Evolutionary conservation across 805 yeast genomes (phyloP).

Genomic region (Ogataea paraovalis): DNA sequence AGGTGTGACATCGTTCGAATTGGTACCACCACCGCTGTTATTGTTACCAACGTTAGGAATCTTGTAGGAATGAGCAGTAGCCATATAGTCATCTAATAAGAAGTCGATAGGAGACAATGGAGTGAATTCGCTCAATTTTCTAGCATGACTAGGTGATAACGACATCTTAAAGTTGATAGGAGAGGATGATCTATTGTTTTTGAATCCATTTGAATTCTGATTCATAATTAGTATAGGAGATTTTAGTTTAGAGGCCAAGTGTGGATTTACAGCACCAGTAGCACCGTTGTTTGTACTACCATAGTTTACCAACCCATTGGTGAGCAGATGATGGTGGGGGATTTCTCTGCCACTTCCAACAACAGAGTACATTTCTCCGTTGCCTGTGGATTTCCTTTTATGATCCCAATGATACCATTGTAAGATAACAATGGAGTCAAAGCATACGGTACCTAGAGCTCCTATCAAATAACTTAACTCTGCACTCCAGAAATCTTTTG

Average conservation of each 20-base stretch:
- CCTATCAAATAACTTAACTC: constrained; percentile 44
- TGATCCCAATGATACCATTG: constrained; percentile 38
- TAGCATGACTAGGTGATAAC: constrained; percentile 28
- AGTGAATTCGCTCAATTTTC: constrained; percentile 30
- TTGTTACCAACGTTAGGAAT: background rate
- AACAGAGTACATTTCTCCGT: constrained; percentile 1
- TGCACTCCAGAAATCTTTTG: constrained; percentile 37
- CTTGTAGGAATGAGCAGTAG: constrained; percentile 2
- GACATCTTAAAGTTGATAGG: constrained; percentile 23
- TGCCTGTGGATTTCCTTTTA: background rate
- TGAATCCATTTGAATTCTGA: background rate
- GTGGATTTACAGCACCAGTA: background rate
- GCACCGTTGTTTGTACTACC: background rate
- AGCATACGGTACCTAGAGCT: constrained; percentile 47
- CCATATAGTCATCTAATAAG: constrained; percentile 27
- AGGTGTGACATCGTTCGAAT: background rate
- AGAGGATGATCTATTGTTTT: constrained; percentile 2
- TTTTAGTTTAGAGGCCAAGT: background rate
- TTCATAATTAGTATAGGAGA: background rate
- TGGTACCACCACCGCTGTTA: background rate
- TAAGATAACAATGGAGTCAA: constrained; percentile 41
- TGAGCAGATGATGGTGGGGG: background rate
- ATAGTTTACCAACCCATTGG: background rate
- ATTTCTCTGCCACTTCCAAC: background rate
- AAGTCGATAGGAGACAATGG: constrained; percentile 37